A percentile compares a stretch with the other conserved stretches of the same genome.
Conservation (phyloP, 495 filamentous ascomycete species). For the Penicillium bovifimosum region DNA sequence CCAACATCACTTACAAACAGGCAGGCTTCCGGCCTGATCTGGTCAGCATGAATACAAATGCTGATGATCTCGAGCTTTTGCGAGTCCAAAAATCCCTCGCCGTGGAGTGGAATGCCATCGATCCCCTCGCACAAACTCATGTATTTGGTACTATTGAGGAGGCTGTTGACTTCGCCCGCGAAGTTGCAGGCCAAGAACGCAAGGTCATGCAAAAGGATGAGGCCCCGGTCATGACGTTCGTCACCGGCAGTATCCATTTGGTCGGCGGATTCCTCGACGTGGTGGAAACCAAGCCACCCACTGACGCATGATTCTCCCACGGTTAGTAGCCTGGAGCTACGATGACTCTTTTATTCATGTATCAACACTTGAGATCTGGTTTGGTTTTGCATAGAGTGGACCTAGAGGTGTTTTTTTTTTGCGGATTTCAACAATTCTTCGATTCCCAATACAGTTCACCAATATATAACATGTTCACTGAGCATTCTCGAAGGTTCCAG, state of each 20-base stretch:
- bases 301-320: conserved; percentile 12
- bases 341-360: conserved; percentile 18
- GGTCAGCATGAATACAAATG: conserved; percentile 67
- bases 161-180: conserved; percentile 63
- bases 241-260: conserved; percentile 86
- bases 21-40: conserved; percentile 71
- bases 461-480: conserved; percentile 2
- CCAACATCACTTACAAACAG: conserved; percentile 72
- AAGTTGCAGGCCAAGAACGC: conserved; percentile 39
- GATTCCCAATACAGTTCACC: conserved; percentile 11
- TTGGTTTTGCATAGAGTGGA: conserved; percentile 10
- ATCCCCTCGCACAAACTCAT: conserved; percentile 52
- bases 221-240: conserved; percentile 45
- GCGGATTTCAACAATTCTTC: conserved; percentile 29
- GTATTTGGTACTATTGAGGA: conserved; percentile 81
- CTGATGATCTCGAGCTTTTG: conserved; percentile 59
- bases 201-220: conserved; percentile 28
- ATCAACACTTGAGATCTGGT: conserved; percentile 26
- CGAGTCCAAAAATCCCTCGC: conserved; percentile 72
- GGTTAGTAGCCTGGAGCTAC: conserved; percentile 16
- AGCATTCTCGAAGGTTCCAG: too few relatives aligned
- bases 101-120: conserved; percentile 63
- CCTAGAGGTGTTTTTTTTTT: conserved; percentile 25
- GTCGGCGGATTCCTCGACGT: conserved; percentile 77
- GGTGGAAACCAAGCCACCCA: conserved; percentile 54